Evolutionary conservation across 306 rosid species (phyloP), one percentile per base, ranked within the genome.

Genomic region (Lithocarpus polystachyus): DNA sequence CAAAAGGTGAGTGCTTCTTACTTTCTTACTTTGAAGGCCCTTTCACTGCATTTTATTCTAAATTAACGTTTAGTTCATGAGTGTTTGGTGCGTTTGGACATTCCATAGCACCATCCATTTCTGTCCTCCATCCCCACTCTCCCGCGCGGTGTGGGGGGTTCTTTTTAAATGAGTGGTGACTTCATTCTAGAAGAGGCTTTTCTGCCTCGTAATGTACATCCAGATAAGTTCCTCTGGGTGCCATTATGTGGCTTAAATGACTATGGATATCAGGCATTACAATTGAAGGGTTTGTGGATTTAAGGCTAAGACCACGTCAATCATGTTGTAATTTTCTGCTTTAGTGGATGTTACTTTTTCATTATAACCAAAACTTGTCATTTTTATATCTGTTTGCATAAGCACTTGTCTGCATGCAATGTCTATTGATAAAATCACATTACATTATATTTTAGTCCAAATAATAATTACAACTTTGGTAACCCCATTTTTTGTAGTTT

Each of bases 1-100:
- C 69, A 31, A 71, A 62, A 14, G 88, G 99, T 92, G 84, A 94
- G 97, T 79, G n/a, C 67, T 75, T 6, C 53, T 72, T 62, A 37
- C 72, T 57, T 81, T 54, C 67, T 37, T 61, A 40, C 45, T 48
- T 35, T 12, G 26, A 17, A 70, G 10, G 73, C 56, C 37, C 12
- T 28, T 56, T 76, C 61, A 26, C 68, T 4, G 28, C 67, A 74
- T 60, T 35, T 57, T 20, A n/a, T 84, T 60, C 55, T 80, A 48
- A 6, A 17, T 22, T 51, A n/a, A 13, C 18, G 18, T 48, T 69
- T 69, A 68, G 69, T 59, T 24, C 29, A 62, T 5, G 69, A 13
- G 20, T 68, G 1, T 35, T 68, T 19, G 55, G 73, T 62, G 28
- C 5, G 29, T 43, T 70, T 11, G 74, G 19, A 13, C 37, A 43